Evolutionary conservation across 495 filamentous ascomycete genomes (phyloP).

Genomic region (Podospora appendiculata): DNA sequence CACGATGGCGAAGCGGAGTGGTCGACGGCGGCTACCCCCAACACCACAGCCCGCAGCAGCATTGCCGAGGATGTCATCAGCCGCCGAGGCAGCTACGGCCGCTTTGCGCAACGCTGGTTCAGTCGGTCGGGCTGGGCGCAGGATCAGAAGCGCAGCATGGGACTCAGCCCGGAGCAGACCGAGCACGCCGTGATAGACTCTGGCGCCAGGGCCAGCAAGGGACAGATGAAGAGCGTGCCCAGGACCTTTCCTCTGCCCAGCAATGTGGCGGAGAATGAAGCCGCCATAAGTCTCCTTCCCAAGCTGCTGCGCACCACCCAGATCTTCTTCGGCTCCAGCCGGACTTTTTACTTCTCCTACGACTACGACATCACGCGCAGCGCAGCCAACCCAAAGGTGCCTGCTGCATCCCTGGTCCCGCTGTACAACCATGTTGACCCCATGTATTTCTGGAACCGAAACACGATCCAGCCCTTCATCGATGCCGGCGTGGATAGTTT

Average conservation of each 20-base stretch:
- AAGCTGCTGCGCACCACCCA: conserved; percentile 78
- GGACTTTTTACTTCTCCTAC: conserved; percentile 88
- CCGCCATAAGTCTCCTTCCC: conserved; percentile 54
- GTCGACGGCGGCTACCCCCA: conserved; percentile 34
- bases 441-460: conserved; percentile 83
- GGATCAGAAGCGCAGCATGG: conserved; percentile 49
- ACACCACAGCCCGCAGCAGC: conserved; percentile 31
- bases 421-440: conserved; percentile 69
- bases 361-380: conserved; percentile 80
- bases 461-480: conserved; percentile 68
- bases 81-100: conserved; percentile 69
- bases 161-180: conserved; percentile 38
- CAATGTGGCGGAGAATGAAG: conserved; percentile 23
- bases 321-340: conserved; percentile 66
- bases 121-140: conserved; percentile 69
- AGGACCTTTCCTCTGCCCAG: conserved; percentile 16
- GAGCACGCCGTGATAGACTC: neutral
- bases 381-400: conserved; percentile 33
- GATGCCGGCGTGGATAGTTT: conserved; percentile 56
- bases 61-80: conserved; percentile 80
- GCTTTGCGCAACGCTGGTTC: conserved; percentile 87
- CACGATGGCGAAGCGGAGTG: conserved; percentile 2
- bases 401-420: conserved; percentile 40
- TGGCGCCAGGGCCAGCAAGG: conserved; percentile 6
- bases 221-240: conserved; percentile 8